These are phyloP conservation scores for Tilletia setariae DNA, from an alignment of 1,284 basidiomycete species.

Conservation along the genomic window DNA sequence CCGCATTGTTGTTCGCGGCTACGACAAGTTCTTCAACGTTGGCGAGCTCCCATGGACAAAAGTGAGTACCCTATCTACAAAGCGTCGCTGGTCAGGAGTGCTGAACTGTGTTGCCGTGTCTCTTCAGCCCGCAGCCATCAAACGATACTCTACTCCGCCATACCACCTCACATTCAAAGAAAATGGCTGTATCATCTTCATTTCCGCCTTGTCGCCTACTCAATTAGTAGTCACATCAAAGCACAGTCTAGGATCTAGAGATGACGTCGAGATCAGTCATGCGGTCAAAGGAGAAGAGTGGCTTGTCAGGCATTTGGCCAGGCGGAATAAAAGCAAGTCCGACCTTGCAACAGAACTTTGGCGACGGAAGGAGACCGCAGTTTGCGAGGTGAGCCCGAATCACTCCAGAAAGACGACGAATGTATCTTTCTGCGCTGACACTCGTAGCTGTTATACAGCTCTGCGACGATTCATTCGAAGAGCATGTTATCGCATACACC, in stretches of 20 bases:
- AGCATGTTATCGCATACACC: conserved; percentile 85
- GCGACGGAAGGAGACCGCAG: conserved; percentile 80
- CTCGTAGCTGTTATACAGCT: conserved; percentile 61
- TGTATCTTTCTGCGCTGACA: neutral
- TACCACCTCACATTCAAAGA: conserved; percentile 91
- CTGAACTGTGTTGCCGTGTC: neutral
- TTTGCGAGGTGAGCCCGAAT: conserved; percentile 69
- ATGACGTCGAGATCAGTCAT: conserved; percentile 59
- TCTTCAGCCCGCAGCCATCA: conserved; percentile 23
- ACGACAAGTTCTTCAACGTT: conserved; percentile 99
- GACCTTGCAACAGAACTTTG: conserved; percentile 74
- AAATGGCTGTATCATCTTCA: conserved; percentile 97
- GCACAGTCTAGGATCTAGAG: conserved; percentile 59
- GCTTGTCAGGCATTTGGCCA: conserved; percentile 71
- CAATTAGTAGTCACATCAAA: conserved; percentile 87
- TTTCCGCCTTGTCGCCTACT: conserved; percentile 73
- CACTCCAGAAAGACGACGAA: conserved; percentile 20
- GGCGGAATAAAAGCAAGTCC: conserved; percentile 67
- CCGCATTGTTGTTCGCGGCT: conserved; percentile 82
- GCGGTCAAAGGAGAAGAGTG: conserved; percentile 77
- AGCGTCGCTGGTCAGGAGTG: neutral
- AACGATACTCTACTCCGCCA: conserved; percentile 68
- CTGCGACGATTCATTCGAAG: conserved; percentile 95
- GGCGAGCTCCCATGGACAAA: conserved; percentile 91
- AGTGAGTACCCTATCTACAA: conserved; percentile 60